phyloP scores from a whole-genome alignment of 2,329 filamentous ascomycete genomes.

The Cercospora nicotianae region DNA sequence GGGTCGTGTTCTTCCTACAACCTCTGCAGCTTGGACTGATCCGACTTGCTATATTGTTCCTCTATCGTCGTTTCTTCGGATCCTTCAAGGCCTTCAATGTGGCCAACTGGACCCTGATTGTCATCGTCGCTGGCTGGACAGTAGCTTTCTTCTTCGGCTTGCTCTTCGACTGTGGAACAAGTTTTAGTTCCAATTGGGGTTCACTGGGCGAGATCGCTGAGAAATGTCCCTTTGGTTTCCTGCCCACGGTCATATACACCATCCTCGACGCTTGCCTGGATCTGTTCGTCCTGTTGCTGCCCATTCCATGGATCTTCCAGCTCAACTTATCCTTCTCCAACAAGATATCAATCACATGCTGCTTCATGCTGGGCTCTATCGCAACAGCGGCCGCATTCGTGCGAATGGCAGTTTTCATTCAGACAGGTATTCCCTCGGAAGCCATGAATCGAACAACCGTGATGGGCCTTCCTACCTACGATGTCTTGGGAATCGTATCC shows the following conservation, averaged over 20 bases:
- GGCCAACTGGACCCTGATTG: constrained; percentile 13
- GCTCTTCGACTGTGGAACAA: constrained; percentile 19
- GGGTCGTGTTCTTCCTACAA: constrained; percentile 20
- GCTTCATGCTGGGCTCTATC: constrained; percentile 18
- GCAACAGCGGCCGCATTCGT: constrained; percentile 22
- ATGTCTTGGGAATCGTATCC: constrained; percentile 24
- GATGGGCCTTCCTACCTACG: constrained; percentile 18
- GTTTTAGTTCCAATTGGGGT: constrained; percentile 18
- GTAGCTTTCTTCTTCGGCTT: constrained; percentile 19
- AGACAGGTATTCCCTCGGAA: constrained; percentile 19
- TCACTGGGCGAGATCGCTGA: constrained; percentile 20
- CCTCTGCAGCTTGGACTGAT: constrained; percentile 18
- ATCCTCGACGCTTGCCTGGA: constrained; percentile 21
- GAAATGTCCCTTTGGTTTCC: constrained; percentile 21
- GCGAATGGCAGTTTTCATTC: constrained; percentile 21
- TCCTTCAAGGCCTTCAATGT: constrained; percentile 18
- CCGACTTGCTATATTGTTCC: constrained; percentile 19
- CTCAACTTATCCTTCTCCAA: constrained; percentile 18
- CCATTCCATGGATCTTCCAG: constrained; percentile 21
- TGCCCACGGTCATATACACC: constrained; percentile 22
- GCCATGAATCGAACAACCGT: constrained; percentile 18
- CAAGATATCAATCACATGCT: constrained; percentile 19
- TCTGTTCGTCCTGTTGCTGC: constrained; percentile 19
- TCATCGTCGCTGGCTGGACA: constrained; percentile 16
- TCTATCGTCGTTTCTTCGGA: constrained; percentile 20